A percentile compares a stretch with the other conserved stretches of the same genome.
Evolutionary conservation across 805 yeast genomes (phyloP).

Genomic region (Saturnispora dispora): DNA sequence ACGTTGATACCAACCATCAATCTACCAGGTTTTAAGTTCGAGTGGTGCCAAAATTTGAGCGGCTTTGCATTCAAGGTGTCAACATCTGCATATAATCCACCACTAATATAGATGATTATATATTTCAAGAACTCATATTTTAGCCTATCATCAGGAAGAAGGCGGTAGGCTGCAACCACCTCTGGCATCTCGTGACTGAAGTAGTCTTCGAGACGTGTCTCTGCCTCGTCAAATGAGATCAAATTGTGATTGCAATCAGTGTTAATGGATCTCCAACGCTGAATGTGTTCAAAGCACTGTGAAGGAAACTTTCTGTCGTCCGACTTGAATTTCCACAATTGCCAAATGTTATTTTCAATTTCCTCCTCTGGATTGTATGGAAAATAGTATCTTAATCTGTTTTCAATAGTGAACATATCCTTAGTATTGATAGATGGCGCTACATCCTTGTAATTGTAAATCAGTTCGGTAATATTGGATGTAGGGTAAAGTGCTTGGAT

Average conservation of each 20-base stretch:
- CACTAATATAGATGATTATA: constrained; percentile 39
- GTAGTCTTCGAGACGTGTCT: constrained; percentile 21
- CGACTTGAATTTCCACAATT: constrained; percentile 19
- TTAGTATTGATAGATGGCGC: constrained; percentile 18
- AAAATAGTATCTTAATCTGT: constrained; percentile 18
- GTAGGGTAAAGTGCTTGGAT: constrained; percentile 11
- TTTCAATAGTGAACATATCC: constrained; percentile 22
- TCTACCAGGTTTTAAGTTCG: constrained; percentile 16
- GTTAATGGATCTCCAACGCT: constrained; percentile 27
- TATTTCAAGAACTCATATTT: constrained; percentile 49
- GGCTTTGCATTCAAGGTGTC: constrained; percentile 50
- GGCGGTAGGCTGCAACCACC: constrained; percentile 39
- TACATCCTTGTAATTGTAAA: constrained; percentile 5
- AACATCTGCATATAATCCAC: constrained; percentile 57
- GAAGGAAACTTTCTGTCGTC: constrained; percentile 25
- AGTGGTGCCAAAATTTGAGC: constrained; percentile 24
- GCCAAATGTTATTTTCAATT: constrained; percentile 27
- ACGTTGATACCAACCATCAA: constrained; percentile 24
- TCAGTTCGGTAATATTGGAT: constrained; percentile 8
- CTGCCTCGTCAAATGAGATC: constrained; percentile 24
- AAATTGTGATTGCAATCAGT: constrained; percentile 25
- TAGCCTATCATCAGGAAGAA: constrained; percentile 42
- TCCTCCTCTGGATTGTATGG: constrained; percentile 18
- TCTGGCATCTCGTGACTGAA: constrained; percentile 36
- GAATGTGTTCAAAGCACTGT: constrained; percentile 24